A percentile compares a stretch with the other conserved stretches of the same genome.
phyloP scores from a whole-genome alignment of 2,329 filamentous ascomycete species.

The Cadophora luteo-olivacea region DNA sequence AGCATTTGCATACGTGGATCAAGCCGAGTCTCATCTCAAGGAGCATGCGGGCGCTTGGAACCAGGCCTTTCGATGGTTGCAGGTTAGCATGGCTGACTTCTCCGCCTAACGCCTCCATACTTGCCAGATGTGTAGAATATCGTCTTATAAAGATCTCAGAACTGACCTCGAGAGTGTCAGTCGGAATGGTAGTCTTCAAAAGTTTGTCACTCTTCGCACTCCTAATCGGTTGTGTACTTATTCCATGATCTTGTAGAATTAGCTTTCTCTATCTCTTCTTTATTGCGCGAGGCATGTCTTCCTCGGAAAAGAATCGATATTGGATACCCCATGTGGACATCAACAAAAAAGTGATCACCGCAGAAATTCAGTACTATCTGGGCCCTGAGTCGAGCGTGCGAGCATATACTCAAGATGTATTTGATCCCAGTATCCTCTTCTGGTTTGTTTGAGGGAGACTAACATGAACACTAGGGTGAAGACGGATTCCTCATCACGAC shows the following conservation, averaged over 20 bases:
- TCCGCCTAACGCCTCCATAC: too few species aligned
- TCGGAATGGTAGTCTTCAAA: neutral
- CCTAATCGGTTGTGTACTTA: neutral
- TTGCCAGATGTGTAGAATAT: too few species aligned
- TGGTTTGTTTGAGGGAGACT: conserved; percentile 31
- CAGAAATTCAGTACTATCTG: conserved; percentile 64
- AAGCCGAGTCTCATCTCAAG: neutral
- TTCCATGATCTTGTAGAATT: conserved; percentile 31
- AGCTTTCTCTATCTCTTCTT: conserved; percentile 24
- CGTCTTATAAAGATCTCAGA: neutral
- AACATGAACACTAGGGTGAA: conserved; percentile 54
- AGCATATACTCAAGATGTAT: conserved; percentile 62
- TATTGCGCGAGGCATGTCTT: conserved; percentile 37
- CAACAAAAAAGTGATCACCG: conserved; percentile 64
- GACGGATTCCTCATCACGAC: conserved; percentile 67
- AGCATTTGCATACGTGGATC: conserved; percentile 5
- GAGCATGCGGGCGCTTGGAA: neutral
- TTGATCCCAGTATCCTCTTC: conserved; percentile 38
- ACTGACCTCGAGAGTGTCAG: neutral
- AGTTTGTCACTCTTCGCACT: neutral
- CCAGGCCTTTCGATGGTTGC: neutral
- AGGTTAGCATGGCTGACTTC: neutral
- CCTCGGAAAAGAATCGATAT: conserved; percentile 58
- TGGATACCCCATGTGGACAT: conserved; percentile 67
- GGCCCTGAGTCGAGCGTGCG: conserved; percentile 64